Conservation (phyloP, 768 basidiomycete genomes). For the Dioszegia hungarica region DNA sequence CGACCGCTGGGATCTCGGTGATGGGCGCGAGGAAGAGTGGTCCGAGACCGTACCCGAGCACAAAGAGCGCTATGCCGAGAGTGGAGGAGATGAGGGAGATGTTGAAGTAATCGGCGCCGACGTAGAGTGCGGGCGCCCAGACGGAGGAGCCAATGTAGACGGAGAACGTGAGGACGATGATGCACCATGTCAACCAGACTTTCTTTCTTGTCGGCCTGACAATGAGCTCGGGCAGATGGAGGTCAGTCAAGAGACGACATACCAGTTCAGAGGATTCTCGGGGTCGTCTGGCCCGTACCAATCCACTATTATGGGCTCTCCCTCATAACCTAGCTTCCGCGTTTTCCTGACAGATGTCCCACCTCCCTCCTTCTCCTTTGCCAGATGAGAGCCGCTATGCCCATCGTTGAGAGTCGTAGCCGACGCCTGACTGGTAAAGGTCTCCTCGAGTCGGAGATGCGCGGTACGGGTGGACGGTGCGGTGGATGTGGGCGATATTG, state of each 20-base stretch:
- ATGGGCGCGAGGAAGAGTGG: constrained; percentile 31
- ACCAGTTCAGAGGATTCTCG: constrained; percentile 33
- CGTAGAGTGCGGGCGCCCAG: constrained; percentile 22
- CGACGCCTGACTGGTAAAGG: not conserved
- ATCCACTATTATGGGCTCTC: constrained; percentile 17
- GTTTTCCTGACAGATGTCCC: not conserved
- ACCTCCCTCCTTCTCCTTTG: not conserved
- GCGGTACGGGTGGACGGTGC: not conserved
- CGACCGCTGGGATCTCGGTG: constrained; percentile 32
- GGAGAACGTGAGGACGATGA: constrained; percentile 32
- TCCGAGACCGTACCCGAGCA: constrained; percentile 26
- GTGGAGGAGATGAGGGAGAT: constrained; percentile 16
- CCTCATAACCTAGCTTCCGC: not conserved
- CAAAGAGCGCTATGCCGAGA: constrained; percentile 36
- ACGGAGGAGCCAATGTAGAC: constrained; percentile 31
- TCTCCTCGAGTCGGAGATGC: not conserved
- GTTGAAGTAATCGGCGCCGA: constrained; percentile 27
- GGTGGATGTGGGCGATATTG: not conserved
- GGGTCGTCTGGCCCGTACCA: constrained; percentile 36
- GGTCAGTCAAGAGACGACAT: not conserved
- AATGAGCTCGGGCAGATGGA: not conserved
- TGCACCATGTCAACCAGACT: constrained; percentile 19
- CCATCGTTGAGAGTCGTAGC: not conserved
- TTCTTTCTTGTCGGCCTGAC: constrained; percentile 18
- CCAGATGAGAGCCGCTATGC: not conserved